Conservation (phyloP, 2,329 filamentous ascomycete species). For the Trichoderma cornu-damae region DNA sequence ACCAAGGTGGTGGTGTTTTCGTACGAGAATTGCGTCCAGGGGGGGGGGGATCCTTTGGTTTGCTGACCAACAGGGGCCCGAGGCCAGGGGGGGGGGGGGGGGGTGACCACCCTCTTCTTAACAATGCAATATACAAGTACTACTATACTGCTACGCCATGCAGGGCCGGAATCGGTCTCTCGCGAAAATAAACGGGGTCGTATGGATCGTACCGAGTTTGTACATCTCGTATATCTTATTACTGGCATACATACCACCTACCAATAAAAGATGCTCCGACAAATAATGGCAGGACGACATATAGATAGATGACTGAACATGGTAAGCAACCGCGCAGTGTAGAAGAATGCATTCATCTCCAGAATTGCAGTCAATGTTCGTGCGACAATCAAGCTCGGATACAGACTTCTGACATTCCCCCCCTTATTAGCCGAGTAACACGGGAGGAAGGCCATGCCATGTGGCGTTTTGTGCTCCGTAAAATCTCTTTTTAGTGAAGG, state of each 20-base stretch:
- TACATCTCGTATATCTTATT: slow-evolving; percentile 17
- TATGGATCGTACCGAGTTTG: slow-evolving; percentile 12
- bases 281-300: neutral
- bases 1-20: neutral
- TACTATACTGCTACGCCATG: too few species aligned
- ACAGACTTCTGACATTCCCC: slow-evolving; percentile 10
- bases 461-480: too few species aligned
- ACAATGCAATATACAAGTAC: neutral
- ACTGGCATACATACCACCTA: too few species aligned
- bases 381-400: neutral
- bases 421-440: neutral
- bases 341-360: neutral
- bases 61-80: neutral
- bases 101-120: slow-evolving; percentile 3
- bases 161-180: neutral
- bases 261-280: neutral
- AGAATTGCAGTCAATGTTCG: too few species aligned
- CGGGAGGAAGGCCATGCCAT: neutral
- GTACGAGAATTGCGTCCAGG: neutral
- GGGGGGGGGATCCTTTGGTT: neutral
- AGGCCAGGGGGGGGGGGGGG: too few species aligned
- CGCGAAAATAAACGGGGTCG: slow-evolving; percentile 2
- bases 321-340: neutral
- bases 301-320: neutral
- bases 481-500: too few species aligned